A percentile compares a stretch with the other conserved stretches of the same genome.
Conservation (phyloP, 352 stramenopile species). For the Phytophthora pini region DNA sequence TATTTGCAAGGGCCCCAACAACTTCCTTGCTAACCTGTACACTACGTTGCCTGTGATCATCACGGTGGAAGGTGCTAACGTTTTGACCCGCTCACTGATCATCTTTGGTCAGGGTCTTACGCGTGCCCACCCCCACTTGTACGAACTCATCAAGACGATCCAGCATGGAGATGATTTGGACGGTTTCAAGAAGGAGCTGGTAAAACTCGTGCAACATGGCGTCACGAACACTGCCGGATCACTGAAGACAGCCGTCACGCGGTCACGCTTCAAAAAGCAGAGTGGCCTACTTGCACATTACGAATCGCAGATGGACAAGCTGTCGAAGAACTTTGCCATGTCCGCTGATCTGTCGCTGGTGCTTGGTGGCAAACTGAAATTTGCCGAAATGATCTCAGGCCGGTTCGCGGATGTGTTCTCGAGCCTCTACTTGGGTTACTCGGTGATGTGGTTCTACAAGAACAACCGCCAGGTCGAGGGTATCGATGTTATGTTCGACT, state of each 20-base stretch:
- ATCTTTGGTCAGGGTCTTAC: slow-evolving; percentile 99
- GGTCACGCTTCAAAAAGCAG: slow-evolving; percentile 90
- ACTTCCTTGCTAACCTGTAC: slow-evolving; percentile 97
- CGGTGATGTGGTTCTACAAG: slow-evolving; percentile 97
- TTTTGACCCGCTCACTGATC: slow-evolving; percentile 97
- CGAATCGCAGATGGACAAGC: slow-evolving; percentile 96
- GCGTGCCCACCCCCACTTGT: slow-evolving; percentile 97
- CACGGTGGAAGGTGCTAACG: slow-evolving; percentile 98
- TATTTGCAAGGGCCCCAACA: slow-evolving; percentile 97
- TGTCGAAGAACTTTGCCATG: slow-evolving; percentile 97
- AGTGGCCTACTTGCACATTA: slow-evolving; percentile 94
- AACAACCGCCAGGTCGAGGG: slow-evolving; percentile 94
- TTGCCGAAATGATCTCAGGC: slow-evolving; percentile 98
- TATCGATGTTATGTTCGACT: slow-evolving; percentile 96
- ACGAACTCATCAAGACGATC: slow-evolving; percentile 97
- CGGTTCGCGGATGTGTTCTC: slow-evolving; percentile 97
- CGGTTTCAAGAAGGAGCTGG: slow-evolving; percentile 95
- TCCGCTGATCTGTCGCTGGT: slow-evolving; percentile 96
- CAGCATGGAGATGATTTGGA: slow-evolving; percentile 94
- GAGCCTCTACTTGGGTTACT: slow-evolving; percentile 98
- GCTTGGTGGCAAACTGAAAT: slow-evolving; percentile 98
- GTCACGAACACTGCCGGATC: slow-evolving; percentile 93
- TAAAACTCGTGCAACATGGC: slow-evolving; percentile 95
- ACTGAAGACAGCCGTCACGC: slow-evolving; percentile 89
- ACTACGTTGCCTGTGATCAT: slow-evolving; percentile 97